phyloP scores from a whole-genome alignment of 495 filamentous ascomycete species.

The Podospora pseudoanserina region DNA sequence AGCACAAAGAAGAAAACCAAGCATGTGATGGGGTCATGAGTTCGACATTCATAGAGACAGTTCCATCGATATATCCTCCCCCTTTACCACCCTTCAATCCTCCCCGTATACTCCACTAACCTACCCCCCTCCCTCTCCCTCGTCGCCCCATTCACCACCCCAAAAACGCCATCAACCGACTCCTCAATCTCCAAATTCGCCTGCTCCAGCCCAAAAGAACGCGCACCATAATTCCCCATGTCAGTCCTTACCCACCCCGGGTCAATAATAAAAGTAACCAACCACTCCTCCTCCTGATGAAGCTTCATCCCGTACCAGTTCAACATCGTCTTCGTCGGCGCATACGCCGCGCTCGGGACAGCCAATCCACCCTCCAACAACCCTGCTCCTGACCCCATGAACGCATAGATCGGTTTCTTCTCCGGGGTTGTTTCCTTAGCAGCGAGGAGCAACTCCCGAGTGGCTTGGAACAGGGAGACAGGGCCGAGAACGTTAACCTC shows the following conservation, averaged over 20 bases:
- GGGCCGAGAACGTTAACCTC: slow-evolving; percentile 31
- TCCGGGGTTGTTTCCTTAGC: not conserved
- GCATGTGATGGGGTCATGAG: not conserved
- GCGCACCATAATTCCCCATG: not conserved
- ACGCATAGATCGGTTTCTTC: slow-evolving; percentile 5
- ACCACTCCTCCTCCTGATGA: slow-evolving; percentile 38
- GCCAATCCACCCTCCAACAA: not conserved
- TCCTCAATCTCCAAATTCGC: slow-evolving; percentile 34
- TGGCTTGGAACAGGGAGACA: slow-evolving; percentile 21
- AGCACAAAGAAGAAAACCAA: not conserved
- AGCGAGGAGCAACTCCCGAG: slow-evolving; percentile 3
- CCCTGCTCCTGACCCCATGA: slow-evolving; percentile 14
- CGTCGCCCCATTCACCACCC: slow-evolving; percentile 36
- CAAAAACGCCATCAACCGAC: slow-evolving; percentile 35
- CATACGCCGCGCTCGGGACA: slow-evolving; percentile 42
- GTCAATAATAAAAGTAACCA: slow-evolving; percentile 28
- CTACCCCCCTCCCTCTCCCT: slow-evolving; percentile 42
- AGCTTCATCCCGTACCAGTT: slow-evolving; percentile 43
- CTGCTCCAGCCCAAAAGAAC: slow-evolving; percentile 32
- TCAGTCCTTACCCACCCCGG: slow-evolving; percentile 29
- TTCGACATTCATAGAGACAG: too few species aligned
- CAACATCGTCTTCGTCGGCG: slow-evolving; percentile 37
- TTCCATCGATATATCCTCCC: too few species aligned
- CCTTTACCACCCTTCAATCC: not conserved
- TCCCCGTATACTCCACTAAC: slow-evolving; percentile 18